phyloP scores from a whole-genome alignment of 2,329 filamentous ascomycete species.

The Hyphodiscus sp. region DNA sequence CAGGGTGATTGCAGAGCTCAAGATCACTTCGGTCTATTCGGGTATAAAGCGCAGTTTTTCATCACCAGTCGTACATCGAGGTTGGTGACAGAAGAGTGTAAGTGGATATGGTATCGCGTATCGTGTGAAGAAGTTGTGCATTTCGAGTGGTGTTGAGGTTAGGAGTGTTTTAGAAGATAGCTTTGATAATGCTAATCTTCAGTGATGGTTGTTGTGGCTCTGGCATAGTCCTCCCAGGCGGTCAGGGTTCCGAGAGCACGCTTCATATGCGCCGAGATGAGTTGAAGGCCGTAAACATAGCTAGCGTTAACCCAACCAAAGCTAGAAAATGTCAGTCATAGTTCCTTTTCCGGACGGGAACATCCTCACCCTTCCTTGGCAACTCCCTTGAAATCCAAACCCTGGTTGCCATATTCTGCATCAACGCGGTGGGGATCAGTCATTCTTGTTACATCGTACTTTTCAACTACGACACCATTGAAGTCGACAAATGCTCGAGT shows the following conservation, averaged over 20 bases:
- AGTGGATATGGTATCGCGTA: background rate
- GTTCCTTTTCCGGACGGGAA: background rate
- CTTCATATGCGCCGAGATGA: slow-evolving; percentile 82
- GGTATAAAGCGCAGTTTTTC: background rate
- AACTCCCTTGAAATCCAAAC: slow-evolving; percentile 89
- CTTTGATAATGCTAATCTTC: background rate
- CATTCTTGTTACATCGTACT: slow-evolving; percentile 91
- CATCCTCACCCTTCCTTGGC: slow-evolving; percentile 83
- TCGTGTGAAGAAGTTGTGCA: background rate
- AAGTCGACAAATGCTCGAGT: slow-evolving; percentile 98
- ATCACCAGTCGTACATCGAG: background rate
- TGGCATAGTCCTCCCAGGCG: slow-evolving; percentile 42
- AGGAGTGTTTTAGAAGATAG: background rate
- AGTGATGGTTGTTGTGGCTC: slow-evolving; percentile 8
- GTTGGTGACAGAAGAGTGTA: background rate
- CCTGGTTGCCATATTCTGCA: slow-evolving; percentile 97
- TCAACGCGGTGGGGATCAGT: slow-evolving; percentile 90
- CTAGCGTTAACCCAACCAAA: slow-evolving; percentile 99
- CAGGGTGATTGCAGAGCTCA: background rate
- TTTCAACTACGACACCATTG: slow-evolving; percentile 96
- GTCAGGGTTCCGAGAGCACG: slow-evolving; percentile 84
- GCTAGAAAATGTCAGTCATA: slow-evolving; percentile 40
- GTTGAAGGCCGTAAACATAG: slow-evolving; percentile 87
- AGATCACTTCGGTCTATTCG: background rate
- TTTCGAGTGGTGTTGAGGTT: background rate